Base-by-base conservation (phyloP, 2,329 filamentous ascomycete species). In the Nemania bipapillata region DNA sequence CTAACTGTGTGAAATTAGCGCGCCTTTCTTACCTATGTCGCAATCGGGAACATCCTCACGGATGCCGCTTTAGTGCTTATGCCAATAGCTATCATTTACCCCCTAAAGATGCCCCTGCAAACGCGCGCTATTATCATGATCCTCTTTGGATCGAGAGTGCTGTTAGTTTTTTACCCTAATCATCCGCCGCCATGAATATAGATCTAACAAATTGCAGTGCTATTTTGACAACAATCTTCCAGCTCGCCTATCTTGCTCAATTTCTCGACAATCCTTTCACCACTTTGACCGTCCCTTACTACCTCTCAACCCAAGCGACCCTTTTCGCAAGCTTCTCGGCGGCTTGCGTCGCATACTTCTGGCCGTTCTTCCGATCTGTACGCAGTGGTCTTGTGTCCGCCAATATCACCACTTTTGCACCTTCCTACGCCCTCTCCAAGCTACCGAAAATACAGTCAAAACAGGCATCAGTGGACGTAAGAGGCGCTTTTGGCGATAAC, bases 281-380 rank as follows among this genome's bases (percentile, higher is more conserved):
- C 17, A 15, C 35, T 3, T 12, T 5, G 5, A 30, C 65, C 8
- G 24, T 54, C 24, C 58, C 65, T 12, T 65, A 65, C 45, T 65
- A 45, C 30, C 17, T 65, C 42, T 24, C 53, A 20, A 30, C n/a
- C 9, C 62, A 65, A 20, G 20, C 49, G 8, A 28, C 28, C 12
- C 30, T 42, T 22, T 65, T 49, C n/a, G 53, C 62, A 6, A 65
- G 54, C 54, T 58, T 65, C 8, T 50, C 54, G 1, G 20, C 54
- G 12, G 62, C 62, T 20, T 65, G 62, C 62, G 15, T 57, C 1
- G 37, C 37, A 4, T 65, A 65, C 22, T 65, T 65, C 62, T 53
- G 42, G 62, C 62, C 62, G 1, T 53, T 65, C 5, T 42, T 65
- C 28, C 62, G 37, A 4, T 65, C 62, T 8, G 42, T 65, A 9